These are phyloP conservation scores for Tephrocybe rancida DNA, from an alignment of 768 basidiomycete species.

Conservation along the genomic window DNA sequence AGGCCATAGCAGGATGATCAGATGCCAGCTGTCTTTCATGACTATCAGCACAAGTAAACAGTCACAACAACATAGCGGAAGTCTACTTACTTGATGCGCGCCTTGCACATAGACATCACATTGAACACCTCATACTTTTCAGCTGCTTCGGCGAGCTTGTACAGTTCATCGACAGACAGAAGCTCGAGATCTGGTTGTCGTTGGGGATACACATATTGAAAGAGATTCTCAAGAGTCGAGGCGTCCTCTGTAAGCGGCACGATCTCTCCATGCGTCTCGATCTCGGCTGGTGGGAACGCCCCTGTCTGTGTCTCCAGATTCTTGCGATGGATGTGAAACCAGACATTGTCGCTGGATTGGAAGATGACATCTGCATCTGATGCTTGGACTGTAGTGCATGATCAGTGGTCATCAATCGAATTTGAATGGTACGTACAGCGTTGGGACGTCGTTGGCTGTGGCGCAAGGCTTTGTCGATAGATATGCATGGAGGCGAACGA, in stretches of 20 bases:
- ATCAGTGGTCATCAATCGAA: neutral
- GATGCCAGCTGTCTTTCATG: slow-evolving; percentile 5
- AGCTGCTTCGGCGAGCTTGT: no score
- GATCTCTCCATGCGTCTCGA: slow-evolving; percentile 20
- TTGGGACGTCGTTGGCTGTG: neutral
- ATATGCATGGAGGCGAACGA: no score
- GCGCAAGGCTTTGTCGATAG: no score
- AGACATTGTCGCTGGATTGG: slow-evolving; percentile 24
- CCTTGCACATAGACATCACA: slow-evolving; percentile 21
- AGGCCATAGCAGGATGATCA: slow-evolving; percentile 11
- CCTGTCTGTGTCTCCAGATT: slow-evolving; percentile 23
- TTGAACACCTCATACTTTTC: slow-evolving; percentile 31
- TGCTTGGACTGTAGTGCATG: neutral
- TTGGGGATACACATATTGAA: slow-evolving; percentile 28
- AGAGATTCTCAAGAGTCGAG: slow-evolving; percentile 25
- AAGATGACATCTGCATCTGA: slow-evolving; percentile 23
- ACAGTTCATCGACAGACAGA: slow-evolving; percentile 18
- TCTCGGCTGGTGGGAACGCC: slow-evolving; percentile 24
- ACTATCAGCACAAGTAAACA: neutral
- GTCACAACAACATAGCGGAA: neutral
- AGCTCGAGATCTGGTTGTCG: slow-evolving; percentile 23
- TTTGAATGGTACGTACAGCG: neutral
- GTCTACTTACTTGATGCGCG: slow-evolving; percentile 27
- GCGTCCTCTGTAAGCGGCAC: slow-evolving; percentile 25
- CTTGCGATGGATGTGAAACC: slow-evolving; percentile 25